phyloP scores from a whole-genome alignment of 2,329 filamentous ascomycete species.

The Colletotrichum karsti region DNA sequence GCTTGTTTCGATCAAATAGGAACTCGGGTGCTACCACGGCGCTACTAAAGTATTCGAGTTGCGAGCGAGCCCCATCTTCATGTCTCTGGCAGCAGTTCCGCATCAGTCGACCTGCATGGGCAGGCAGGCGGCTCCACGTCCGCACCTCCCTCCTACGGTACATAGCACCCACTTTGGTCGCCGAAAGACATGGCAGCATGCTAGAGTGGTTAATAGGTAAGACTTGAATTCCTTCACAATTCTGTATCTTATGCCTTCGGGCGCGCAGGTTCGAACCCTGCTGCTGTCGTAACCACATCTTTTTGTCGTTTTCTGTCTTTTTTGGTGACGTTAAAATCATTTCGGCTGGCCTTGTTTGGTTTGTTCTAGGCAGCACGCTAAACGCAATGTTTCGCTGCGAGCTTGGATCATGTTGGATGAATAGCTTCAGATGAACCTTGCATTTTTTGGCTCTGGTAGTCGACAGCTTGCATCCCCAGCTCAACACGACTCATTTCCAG shows the following conservation, averaged over 20 bases:
- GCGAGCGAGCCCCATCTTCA: background rate
- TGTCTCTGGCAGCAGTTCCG: background rate
- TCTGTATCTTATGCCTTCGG: constrained; percentile 26
- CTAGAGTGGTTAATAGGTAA: constrained; percentile 28
- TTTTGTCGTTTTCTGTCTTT: background rate
- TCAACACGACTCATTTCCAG: background rate
- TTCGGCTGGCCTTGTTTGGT: too few relatives aligned
- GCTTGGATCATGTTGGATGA: too few relatives aligned
- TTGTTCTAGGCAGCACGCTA: too few relatives aligned
- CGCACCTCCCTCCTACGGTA: background rate
- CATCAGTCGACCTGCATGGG: background rate
- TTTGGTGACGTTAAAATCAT: too few relatives aligned
- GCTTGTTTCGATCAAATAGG: background rate
- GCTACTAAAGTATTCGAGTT: background rate
- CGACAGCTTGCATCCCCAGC: background rate
- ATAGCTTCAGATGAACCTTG: too few relatives aligned
- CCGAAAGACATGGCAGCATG: constrained; percentile 18
- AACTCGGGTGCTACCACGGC: background rate
- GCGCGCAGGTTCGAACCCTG: constrained; percentile 30
- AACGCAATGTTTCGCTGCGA: too few relatives aligned
- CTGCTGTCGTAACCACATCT: constrained; percentile 14
- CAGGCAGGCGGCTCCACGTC: background rate
- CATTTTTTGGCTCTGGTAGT: too few relatives aligned
- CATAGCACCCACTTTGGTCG: accelerated
- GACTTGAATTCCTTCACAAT: constrained; percentile 16